These are phyloP conservation scores for Chamaecrista fasciculata DNA, from an alignment of 306 rosid genomes.

Conservation along the genomic window DNA sequence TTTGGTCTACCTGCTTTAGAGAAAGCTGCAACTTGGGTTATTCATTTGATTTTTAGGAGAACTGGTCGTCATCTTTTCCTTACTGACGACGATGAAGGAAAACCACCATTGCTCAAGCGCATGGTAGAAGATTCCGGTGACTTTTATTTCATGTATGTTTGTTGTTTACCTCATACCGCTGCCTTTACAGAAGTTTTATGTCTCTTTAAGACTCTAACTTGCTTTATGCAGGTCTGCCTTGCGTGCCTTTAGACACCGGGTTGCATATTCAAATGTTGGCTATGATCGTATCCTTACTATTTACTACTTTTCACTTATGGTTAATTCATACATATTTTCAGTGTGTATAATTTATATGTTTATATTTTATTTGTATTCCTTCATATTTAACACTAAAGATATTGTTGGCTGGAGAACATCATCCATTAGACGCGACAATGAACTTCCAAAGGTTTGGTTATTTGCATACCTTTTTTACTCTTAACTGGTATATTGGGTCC, in stretches of 20 bases:
- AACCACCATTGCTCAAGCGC: slow-evolving; percentile 87
- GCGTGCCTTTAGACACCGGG: slow-evolving; percentile 70
- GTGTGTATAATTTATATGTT: neutral
- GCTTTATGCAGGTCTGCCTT: slow-evolving; percentile 81
- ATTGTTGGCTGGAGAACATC: slow-evolving; percentile 99
- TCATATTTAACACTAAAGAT: slow-evolving; percentile 49
- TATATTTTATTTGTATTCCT: slow-evolving; percentile 35
- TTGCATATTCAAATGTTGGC: slow-evolving; percentile 80
- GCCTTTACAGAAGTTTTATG: slow-evolving; percentile 16
- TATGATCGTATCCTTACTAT: slow-evolving; percentile 77
- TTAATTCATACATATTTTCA: neutral
- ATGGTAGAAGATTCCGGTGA: slow-evolving; percentile 71
- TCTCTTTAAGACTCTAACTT: slow-evolving; percentile 15
- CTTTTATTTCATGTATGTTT: slow-evolving; percentile 74
- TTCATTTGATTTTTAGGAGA: slow-evolving; percentile 92
- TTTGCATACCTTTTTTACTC: slow-evolving; percentile 15
- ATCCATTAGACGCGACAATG: slow-evolving; percentile 67
- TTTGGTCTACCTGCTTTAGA: slow-evolving; percentile 86
- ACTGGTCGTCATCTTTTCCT: slow-evolving; percentile 97
- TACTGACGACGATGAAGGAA: slow-evolving; percentile 74
- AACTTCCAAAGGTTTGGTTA: slow-evolving; percentile 78
- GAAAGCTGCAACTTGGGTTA: slow-evolving; percentile 68
- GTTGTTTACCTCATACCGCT: slow-evolving; percentile 16
- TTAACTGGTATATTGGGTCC: slow-evolving; percentile 23
- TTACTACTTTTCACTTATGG: slow-evolving; percentile 4